Evolutionary conservation across 2,329 filamentous ascomycete species (phyloP), one percentile per base, ranked within the genome.

Genomic region (Plenodomus tracheiphilus): DNA sequence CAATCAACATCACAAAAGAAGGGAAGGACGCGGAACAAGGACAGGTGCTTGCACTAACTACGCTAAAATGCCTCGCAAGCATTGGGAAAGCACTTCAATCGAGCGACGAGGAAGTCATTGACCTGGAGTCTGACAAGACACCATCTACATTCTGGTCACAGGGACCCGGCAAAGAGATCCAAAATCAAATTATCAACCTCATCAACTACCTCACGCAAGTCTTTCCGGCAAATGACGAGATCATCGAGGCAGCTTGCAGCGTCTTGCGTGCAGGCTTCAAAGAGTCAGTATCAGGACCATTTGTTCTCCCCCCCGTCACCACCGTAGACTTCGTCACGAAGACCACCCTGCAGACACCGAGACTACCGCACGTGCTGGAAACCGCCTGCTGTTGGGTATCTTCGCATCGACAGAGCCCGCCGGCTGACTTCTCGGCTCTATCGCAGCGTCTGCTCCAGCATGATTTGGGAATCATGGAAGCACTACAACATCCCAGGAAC

Each of bases 191-290:
- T 49, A 70, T 81, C 44, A 72, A 75, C 44, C 78, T 81, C 49
- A 75, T 85, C 44, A 74, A 74, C 36, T 74, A 76, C 41, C 60
- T 79, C 11, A 74, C 77, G n/a, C 70, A 77, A 43, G 67, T 81
- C 0, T 85, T 91, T 39, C 79, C 77, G 3, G 73, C 71, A 2
- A 84, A 82, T 48, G 81, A 83, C 18, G 89, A 92, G 57, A 81
- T 90, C 10, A 80, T 87, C 18, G 88, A 92, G 62, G 79, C 83
- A 3, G 84, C 86, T 28, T 94, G 89, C 71, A 80, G 79, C 48
- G 82, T 92, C 40, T 78, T 93, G 41, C 83, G 85, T 35, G 82
- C 85, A 17, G 90, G 90, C 0, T 92, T 92, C 62, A 85, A 85
- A 1, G 90, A 95, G 69, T 81, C 79, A 0, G 81, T 85, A 20